Base-by-base conservation (phyloP, 192 early-diverging fungal species). In the Linnemannia exigua region DNA sequence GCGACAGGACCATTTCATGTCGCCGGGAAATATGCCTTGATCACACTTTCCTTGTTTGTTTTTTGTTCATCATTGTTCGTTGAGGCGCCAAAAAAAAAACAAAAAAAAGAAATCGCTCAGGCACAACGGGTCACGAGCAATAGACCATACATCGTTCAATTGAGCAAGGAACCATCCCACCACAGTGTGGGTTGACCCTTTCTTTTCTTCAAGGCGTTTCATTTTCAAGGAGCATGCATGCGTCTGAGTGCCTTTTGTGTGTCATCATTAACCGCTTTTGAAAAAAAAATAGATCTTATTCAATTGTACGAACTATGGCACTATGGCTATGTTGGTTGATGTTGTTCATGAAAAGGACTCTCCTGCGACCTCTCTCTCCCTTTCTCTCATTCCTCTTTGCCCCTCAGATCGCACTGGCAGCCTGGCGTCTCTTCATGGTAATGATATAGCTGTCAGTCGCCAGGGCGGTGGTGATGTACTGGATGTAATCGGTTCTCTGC, bases 381-480 rank as follows among this genome's bases (percentile, higher is more conserved):
- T 22, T 15, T 72, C 37, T 2, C 15, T 20, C 38, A 3, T 70
- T 41, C 68, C 1, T 41, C 6, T 12, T 41, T 41, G 9, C 33
- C 33, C 6, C 70, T 11, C 41, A 47, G 28, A 48, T 46, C 22
- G 3, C 58, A 15, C 58, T n/a, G 12, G 22, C 58, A 50, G 47
- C 25, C 15, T 72, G 22, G 5, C 46, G 44, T 41, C n/a, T 35
- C 74, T 61, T 75, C 74, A 75, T 75, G 4, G 37, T 75, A 25
- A 75, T 75, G 7, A 75, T 46, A 61, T 75, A 86, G 19, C 63
- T 79, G 48, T 80, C 79, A 3, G 72, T 80, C 15, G 50, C 79
- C 47, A 86, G 46, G 20, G 77, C 37, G 5, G 84, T 78, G 36
- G 87, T 88, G 54, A 88, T 85, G 74, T 70, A 84, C 33, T 88